Conservation (phyloP, 257 asterid species). For the Solanum chmielewskii region DNA sequence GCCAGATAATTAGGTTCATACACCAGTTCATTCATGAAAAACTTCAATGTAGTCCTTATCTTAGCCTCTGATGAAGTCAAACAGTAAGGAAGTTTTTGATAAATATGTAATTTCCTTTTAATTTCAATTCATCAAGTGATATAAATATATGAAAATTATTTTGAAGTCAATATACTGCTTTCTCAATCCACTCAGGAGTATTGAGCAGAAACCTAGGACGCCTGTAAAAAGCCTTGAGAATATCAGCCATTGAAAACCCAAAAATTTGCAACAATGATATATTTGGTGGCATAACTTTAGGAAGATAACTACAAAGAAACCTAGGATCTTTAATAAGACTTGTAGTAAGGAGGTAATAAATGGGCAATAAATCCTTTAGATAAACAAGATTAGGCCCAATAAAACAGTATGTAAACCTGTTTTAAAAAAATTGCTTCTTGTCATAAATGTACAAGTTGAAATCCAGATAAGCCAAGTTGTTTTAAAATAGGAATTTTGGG, state of each 20-base stretch:
- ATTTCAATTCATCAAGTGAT: neutral
- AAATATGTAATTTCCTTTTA: neutral
- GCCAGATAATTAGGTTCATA: neutral
- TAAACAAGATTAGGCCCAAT: neutral
- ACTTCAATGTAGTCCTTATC: neutral
- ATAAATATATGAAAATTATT: neutral
- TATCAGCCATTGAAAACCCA: neutral
- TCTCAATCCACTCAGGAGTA: neutral
- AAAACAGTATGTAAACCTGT: neutral
- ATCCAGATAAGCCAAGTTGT: constrained; percentile 1
- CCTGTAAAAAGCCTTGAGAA: neutral
- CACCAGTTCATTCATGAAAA: neutral
- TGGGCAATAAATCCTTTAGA: neutral
- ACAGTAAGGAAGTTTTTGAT: neutral
- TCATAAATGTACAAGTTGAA: neutral
- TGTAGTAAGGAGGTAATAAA: neutral
- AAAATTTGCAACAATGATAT: neutral
- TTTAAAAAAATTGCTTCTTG: neutral
- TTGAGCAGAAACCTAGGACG: neutral
- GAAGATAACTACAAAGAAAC: neutral
- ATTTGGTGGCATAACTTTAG: neutral
- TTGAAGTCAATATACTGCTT: neutral
- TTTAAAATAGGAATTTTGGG: constrained; percentile 6
- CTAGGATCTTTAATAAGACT: neutral
- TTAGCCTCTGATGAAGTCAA: neutral